Evolutionary conservation across 73 alveolate species (phyloP), one percentile per base, ranked within the genome.

Genomic region (Paramecium octaurelia): DNA sequence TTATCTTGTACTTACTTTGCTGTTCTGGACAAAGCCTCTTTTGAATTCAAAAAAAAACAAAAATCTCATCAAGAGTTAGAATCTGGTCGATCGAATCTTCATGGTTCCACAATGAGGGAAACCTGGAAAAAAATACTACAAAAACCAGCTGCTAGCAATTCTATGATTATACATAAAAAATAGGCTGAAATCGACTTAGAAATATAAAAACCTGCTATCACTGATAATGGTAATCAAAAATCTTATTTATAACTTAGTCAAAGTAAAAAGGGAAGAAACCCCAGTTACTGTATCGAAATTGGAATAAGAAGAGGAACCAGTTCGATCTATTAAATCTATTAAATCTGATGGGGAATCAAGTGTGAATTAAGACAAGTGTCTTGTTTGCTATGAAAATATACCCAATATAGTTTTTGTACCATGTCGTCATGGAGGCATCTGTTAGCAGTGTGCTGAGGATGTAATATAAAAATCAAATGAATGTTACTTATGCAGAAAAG

Each of bases 1-100:
- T 48, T 80, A 24, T 44, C 76, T 27, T 80, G 91, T 42, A 80
- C 91, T 44, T 80, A 80, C 48, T 80, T 80, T 80, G 91, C 91
- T 14, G 73, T 80, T 11, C 57, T 80, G 8, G 91, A 80, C 24
- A 80, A 80, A 48, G 91, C 91, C 8, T 40, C 91, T 3, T 80
- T 80, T 7, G 91, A 80, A 12, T 80, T 42, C n/a, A 80, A 80
- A 24, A 80, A 43, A 46, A 80, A 14, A 20, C 6, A 38, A 20
- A 44, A 80, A 1, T 27, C 68, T 35, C 60, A 35, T 42, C 7
- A 11, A 35, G 91, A 80, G 24, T 23, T 46, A 44, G 91, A 80
- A 12, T 42, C 70, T 12, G 91, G 91, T 23, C 44, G 73, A 80
- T 80, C 91, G 1, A 73, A 64, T 64, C 8, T 42, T 16, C 10